A percentile compares a stretch with the other conserved stretches of the same genome.
phyloP scores from a whole-genome alignment of 106 monocot species.

The Xerophyta viscosa region DNA sequence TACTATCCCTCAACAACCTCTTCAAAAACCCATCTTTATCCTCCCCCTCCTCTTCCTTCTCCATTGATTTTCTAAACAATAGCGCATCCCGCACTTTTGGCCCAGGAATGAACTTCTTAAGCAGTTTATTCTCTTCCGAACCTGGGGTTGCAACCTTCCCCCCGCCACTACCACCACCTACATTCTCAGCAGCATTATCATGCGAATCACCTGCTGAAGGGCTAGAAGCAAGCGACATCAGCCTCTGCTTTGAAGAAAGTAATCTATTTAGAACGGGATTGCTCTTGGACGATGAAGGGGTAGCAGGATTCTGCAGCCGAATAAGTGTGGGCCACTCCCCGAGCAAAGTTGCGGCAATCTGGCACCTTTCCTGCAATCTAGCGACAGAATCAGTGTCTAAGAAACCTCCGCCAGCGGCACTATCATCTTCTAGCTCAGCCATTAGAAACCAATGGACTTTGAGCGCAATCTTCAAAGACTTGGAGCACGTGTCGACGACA shows the following conservation, averaged over 20 bases:
- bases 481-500: slow-evolving; percentile 89
- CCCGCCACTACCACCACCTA: slow-evolving; percentile 2
- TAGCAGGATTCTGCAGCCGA: slow-evolving; percentile 10
- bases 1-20: slow-evolving; percentile 20
- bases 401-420: slow-evolving; percentile 35
- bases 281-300: slow-evolving; percentile 33
- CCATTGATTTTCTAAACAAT: slow-evolving; percentile 72
- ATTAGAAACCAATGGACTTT: slow-evolving; percentile 96
- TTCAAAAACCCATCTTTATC: slow-evolving; percentile 29
- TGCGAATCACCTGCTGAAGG: slow-evolving; percentile 24
- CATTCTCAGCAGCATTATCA: slow-evolving; percentile 11
- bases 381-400: slow-evolving; percentile 61
- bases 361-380: slow-evolving; percentile 95
- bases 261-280: slow-evolving; percentile 59
- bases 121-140: slow-evolving; percentile 66
- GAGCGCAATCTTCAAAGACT: slow-evolving; percentile 81
- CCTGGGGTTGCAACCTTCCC: slow-evolving; percentile 22
- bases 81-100: slow-evolving; percentile 69
- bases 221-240: slow-evolving; percentile 57
- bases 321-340: slow-evolving; percentile 88
- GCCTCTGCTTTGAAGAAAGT: slow-evolving; percentile 73
- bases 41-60: slow-evolving; percentile 44
- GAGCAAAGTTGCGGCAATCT: slow-evolving; percentile 89
- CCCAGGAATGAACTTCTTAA: slow-evolving; percentile 86
- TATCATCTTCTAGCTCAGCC: slow-evolving; percentile 92